Evolutionary conservation across 352 stramenopile species (phyloP), one percentile per base, ranked within the genome.

Genomic region (Phytophthora kernoviae): DNA sequence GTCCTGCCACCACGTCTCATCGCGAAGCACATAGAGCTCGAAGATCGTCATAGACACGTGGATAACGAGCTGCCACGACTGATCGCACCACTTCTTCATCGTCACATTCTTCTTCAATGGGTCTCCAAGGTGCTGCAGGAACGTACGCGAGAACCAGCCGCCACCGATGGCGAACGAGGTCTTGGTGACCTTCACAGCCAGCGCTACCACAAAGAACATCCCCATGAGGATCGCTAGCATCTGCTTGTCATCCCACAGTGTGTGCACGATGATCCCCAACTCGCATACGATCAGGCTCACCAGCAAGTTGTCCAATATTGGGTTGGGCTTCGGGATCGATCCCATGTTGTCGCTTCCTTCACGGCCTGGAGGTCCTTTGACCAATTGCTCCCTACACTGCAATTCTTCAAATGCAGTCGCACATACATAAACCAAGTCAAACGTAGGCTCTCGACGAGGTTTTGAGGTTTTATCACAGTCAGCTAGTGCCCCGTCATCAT

Each of bases 31-130:
- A 47, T 90, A 67, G 45, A 90, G 71, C 70, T 95, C 88, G 54
- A 93, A 90, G 62, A 91, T 76, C 12, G 85, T 85, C 85, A 96
- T 94, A 18, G 74, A 86, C 30, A 79, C 71, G 65, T 96, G 88
- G 68, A 95, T 91, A 39, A 59, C 78, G 21, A 96, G 68, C 62
- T 95, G 87, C 88, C 88, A 96, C 21, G 84, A 93, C 79, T 96
- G 88, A 55, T 95, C 87, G 39, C 76, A 88, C 79, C 87, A 96
- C 65, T 96, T 96, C 62, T 93, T 91, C 81, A 93, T 90, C 30
- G 86, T 83, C 59, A 93, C 63, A 20, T 70, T 42, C 66, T 94
- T 95, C 66, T 83, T 84, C 15, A 96, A 70, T 33, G 88, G 88
- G 58, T 96, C 80, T 6, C 83, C 80, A 17, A 94, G 61, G 70